These are phyloP conservation scores for Barnettozyma californica DNA, from an alignment of 805 yeast genomes.

Conservation along the genomic window DNA sequence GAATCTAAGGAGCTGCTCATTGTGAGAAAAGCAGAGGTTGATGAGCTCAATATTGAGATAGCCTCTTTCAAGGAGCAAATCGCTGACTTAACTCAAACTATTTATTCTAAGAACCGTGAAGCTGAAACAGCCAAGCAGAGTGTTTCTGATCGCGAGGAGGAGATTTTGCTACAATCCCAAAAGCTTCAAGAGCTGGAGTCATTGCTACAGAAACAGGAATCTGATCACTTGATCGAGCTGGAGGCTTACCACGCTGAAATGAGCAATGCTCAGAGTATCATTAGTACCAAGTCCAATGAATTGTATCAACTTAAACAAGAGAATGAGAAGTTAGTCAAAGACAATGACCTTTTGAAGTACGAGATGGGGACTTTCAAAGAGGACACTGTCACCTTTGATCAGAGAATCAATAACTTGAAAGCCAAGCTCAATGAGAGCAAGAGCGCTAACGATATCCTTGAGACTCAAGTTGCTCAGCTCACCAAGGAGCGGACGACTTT, in stretches of 20 bases:
- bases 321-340: slow-evolving; percentile 21
- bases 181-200: slow-evolving; percentile 26
- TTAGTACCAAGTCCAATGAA: slow-evolving; percentile 27
- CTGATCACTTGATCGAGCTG: slow-evolving; percentile 33
- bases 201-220: slow-evolving; percentile 29
- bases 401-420: slow-evolving; percentile 18
- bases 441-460: slow-evolving; percentile 19
- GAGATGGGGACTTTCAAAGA: slow-evolving; percentile 22
- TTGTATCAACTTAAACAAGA: slow-evolving; percentile 24
- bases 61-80: slow-evolving; percentile 8
- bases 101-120: slow-evolving; percentile 9
- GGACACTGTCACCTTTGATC: slow-evolving; percentile 22
- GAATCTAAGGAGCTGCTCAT: slow-evolving; percentile 18
- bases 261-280: slow-evolving; percentile 27
- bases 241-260: slow-evolving; percentile 32
- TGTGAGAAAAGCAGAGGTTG: slow-evolving; percentile 26
- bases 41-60: slow-evolving; percentile 21
- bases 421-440: slow-evolving; percentile 17
- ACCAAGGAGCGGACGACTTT: slow-evolving; percentile 32
- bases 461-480: slow-evolving; percentile 24
- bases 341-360: slow-evolving; percentile 22
- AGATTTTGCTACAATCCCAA: slow-evolving; percentile 18
- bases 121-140: slow-evolving; percentile 8
- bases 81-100: background rate
- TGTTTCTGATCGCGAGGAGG: slow-evolving; percentile 9